Conservation (phyloP, 441 rosid species). For the Syzygium malaccense region DNA sequence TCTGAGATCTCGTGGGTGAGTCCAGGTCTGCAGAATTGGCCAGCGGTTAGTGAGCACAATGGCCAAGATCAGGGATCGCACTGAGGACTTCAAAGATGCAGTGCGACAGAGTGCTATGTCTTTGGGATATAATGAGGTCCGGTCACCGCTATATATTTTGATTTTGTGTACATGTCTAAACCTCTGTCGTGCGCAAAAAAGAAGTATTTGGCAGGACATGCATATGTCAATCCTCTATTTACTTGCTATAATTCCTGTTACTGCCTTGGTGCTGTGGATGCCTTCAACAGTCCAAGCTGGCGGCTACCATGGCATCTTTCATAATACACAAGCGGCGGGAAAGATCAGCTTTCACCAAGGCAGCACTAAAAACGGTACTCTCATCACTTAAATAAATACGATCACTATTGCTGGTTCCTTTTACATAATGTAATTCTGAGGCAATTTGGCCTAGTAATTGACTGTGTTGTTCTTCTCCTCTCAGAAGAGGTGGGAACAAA, state of each 20-base stretch:
- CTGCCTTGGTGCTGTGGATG: not conserved
- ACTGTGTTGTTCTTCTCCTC: not conserved
- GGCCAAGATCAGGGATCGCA: constrained; percentile 83
- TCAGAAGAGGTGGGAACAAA: not conserved
- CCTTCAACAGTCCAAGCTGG: constrained; percentile 59
- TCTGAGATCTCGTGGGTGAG: not conserved
- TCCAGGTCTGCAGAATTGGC: not conserved
- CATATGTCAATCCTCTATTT: not conserved
- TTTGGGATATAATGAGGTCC: constrained; percentile 70
- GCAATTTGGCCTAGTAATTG: not conserved
- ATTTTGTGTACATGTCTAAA: not conserved
- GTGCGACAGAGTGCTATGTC: constrained; percentile 63
- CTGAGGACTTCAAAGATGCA: constrained; percentile 90
- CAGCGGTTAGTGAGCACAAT: constrained; percentile 16
- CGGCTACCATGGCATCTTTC: constrained; percentile 82
- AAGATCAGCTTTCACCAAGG: constrained; percentile 59
- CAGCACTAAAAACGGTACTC: constrained; percentile 76
- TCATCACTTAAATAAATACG: not conserved
- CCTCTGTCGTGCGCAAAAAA: not conserved
- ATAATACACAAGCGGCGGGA: constrained; percentile 77
- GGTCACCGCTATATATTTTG: not conserved
- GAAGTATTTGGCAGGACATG: not conserved
- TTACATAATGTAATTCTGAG: not conserved
- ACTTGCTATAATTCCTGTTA: not conserved
- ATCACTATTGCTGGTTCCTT: not conserved